phyloP scores from a whole-genome alignment of 2,329 filamentous ascomycete species.

The Pestalotiopsis sp. region DNA sequence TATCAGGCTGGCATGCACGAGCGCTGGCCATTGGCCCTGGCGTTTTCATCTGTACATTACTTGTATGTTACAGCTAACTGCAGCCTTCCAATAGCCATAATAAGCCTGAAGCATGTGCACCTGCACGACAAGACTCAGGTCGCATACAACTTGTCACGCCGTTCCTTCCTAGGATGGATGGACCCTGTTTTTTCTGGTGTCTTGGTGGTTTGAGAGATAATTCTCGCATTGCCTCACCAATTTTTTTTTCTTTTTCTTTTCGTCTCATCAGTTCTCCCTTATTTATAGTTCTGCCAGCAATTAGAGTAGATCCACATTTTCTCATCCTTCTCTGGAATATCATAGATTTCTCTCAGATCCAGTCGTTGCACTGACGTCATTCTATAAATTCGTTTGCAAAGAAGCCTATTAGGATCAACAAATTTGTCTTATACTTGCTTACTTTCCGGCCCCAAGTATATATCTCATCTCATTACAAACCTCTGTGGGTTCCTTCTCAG shows the following conservation, averaged over 20 bases:
- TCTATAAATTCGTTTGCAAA: background rate
- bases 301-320: background rate
- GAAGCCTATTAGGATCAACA: background rate
- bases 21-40: background rate
- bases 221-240: background rate
- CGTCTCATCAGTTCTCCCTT: background rate
- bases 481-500: background rate
- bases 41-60: background rate
- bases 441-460: background rate
- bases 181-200: background rate
- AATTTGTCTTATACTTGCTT: background rate
- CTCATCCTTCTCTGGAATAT: background rate
- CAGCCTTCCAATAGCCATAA: background rate
- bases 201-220: background rate
- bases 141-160: background rate
- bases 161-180: background rate
- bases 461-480: background rate
- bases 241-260: background rate
- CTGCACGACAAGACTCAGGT: background rate
- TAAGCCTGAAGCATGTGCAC: background rate
- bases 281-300: background rate
- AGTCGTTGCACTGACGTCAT: slow-evolving; percentile 11
- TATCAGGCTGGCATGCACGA: background rate
- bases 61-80: background rate
- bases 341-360: background rate